Base-by-base conservation (phyloP, 1,284 basidiomycete species). In the Fomitopsis pinicola region DNA sequence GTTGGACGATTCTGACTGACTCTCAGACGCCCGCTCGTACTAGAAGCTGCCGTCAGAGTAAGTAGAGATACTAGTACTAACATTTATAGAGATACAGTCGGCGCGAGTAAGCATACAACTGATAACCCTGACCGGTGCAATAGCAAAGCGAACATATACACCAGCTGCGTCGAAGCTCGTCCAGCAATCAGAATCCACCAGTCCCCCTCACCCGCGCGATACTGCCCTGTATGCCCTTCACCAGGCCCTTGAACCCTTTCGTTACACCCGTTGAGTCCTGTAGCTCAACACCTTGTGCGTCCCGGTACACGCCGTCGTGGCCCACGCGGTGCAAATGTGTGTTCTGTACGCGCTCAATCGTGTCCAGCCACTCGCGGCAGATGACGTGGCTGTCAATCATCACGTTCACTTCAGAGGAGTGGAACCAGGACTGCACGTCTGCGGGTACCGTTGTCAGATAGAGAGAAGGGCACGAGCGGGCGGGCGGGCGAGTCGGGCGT, bases 361-460 rank as follows among this genome's bases (percentile, higher is more conserved):
- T 83, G 53, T 82, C 79, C 72, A 85, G 80, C 85, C 89, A 89
- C 65, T 88, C 87, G 42, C 71, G 67, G 46, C 88, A 85, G 58
- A 90, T 79, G 61, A 80, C 76, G 36, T 78, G 69, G 26, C 79
- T 84, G 71, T 93, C 90, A 55, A 92, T 78, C 82, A 93, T 85
- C 61, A 91, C 78, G 70, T 93, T 92, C 68, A 88, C 82, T 71
- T 93, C 91, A 66, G 90, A 87, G 45, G 84, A 87, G 73, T 93
- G 91, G 78, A 84, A 92, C 87, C 89, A 91, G 17, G 82, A 85
- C 70, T 91, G 88, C n/a, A 83, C 84, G 66, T 87, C 87, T 79
- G 67, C 12, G 46, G 19, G 10, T 22, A 42, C 44, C 4, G 19
- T 12, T 8, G 45, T 54, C 22, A 38, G 42, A 46, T 30, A 22